phyloP scores from a whole-genome alignment of 345 rosid genomes.

The Murraya paniculata region DNA sequence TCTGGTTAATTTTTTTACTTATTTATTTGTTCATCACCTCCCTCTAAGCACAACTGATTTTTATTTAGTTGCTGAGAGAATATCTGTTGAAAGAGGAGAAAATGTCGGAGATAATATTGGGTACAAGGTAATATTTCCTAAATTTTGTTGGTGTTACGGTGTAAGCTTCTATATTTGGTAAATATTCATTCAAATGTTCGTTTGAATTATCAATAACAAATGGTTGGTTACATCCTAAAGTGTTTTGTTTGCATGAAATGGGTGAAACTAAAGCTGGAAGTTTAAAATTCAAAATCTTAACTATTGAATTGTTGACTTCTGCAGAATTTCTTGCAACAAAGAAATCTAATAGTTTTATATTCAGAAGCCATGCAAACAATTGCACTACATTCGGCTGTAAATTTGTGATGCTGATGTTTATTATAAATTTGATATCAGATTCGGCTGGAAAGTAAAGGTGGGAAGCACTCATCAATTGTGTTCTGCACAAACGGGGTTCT shows the following conservation, averaged over 20 bases:
- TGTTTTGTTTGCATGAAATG: not conserved
- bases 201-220: not conserved
- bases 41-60: not conserved
- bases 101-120: slow-evolving; percentile 75
- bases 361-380: not conserved
- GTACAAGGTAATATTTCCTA: slow-evolving; percentile 62
- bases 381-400: not conserved
- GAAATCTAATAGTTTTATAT: not conserved
- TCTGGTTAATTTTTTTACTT: slow-evolving; percentile 9
- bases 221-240: not conserved
- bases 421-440: slow-evolving; percentile 42
- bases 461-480: slow-evolving; percentile 77
- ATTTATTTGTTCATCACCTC: not conserved
- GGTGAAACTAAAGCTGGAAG: not conserved
- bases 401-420: slow-evolving; percentile 9
- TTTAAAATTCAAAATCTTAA: not conserved
- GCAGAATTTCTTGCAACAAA: not conserved
- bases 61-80: slow-evolving; percentile 84
- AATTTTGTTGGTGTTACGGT: not conserved
- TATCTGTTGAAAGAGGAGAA: slow-evolving; percentile 83
- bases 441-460: slow-evolving; percentile 89
- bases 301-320: not conserved
- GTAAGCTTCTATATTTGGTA: not conserved
- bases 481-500: slow-evolving; percentile 95
- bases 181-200: not conserved